Evolutionary conservation across 2,329 filamentous ascomycete genomes (phyloP), one percentile per base, ranked within the genome.

Genomic region (Ophiosphaerella narmari): DNA sequence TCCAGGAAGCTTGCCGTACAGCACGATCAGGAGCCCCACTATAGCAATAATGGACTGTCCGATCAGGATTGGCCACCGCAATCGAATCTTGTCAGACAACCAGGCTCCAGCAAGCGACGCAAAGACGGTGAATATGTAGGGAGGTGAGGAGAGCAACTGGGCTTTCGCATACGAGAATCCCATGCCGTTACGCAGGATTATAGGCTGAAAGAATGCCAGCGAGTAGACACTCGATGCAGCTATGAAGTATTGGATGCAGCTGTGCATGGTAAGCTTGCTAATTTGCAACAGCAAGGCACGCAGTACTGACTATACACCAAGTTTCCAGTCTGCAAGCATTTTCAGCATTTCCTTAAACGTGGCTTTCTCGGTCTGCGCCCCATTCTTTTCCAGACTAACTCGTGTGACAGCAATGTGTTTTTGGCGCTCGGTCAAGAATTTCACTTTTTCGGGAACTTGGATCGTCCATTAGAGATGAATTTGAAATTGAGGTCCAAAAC

Each of bases 311-410:
- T 67, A 70, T 13, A 66, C 48, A 29, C 55, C 50, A n/a, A 70
- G 46, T 33, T 70, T 70, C 62, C 62, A 67, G 47, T 70, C 67
- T 23, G 56, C n/a, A 4, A 68, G 52, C 48, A 66, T 65, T 13
- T 36, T 50, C 2, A 70, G 39, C 2, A 55, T 62, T 26, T 67
- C 48, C 45, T 53, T 62, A 31, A 62, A 14, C 5, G 50, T 69
- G 2, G 59, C 60, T 35, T 68, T 59, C 14, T 68, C 59, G 12
- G 60, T 50, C 8, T 66, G 56, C 5, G 47, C 56, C 14, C 52
- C 54, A 13, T 50, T 48, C 48, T 66, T 65, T n/a, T 71, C 66
- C 23, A 67, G 43, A 2, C 57, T 59, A 7, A 70, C 59, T 1
- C 65, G 59, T 32, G 50, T 50, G 4, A 52, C 48, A 12, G 59